A percentile compares a stretch with the other conserved stretches of the same genome.
phyloP scores from a whole-genome alignment of 75 land plant genomes.

The Ceratopteris richardii region DNA sequence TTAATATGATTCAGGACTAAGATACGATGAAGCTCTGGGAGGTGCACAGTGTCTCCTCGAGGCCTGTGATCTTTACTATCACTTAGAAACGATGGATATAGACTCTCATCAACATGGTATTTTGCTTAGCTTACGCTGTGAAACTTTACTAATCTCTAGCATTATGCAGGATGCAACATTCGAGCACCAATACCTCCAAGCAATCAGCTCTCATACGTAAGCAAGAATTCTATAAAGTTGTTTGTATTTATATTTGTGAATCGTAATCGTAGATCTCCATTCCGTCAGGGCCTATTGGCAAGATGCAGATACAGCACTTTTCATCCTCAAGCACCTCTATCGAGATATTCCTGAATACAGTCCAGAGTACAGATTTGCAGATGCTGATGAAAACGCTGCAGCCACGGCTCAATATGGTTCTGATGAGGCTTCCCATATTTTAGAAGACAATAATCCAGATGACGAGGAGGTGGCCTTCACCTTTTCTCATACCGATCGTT shows the following conservation, averaged over 20 bases:
- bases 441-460: no score
- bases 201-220: slow-evolving; percentile 91
- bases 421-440: neutral
- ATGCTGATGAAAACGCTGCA: no score
- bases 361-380: neutral
- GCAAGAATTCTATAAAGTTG: slow-evolving; percentile 5
- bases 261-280: neutral
- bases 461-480: no score
- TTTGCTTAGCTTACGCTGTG: no score
- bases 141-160: neutral
- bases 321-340: slow-evolving; percentile 91
- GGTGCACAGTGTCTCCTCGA: no score
- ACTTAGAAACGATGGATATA: no score
- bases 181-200: slow-evolving; percentile 77
- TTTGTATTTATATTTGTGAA: neutral
- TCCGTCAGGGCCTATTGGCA: slow-evolving; percentile 83
- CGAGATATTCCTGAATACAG: slow-evolving; percentile 72
- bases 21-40: no score
- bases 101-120: no score
- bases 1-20: no score
- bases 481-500: no score
- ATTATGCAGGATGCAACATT: slow-evolving; percentile 83
- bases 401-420: no score
- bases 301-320: slow-evolving; percentile 95
- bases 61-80: no score